Evolutionary conservation across 73 alveolate species (phyloP), one percentile per base, ranked within the genome.

Genomic region (Paramecium bursaria): DNA sequence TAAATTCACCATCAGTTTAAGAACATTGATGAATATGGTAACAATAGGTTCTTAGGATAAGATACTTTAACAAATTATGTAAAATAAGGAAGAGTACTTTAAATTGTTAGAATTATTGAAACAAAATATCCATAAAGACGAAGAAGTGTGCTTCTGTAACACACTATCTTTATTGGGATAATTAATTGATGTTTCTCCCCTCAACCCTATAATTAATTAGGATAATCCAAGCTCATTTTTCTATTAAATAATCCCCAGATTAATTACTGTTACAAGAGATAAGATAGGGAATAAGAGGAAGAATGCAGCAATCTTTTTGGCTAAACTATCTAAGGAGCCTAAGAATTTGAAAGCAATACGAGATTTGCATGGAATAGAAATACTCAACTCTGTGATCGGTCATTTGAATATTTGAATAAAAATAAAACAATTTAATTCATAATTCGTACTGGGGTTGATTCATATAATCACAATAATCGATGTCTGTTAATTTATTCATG

Each of bases 271-370:
- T 30, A 80, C 93, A 44, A 95, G 86, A 85, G 99, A 97, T 80
- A 93, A 95, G 87, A 86, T 92, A 23, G 99, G 97, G 54, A 85
- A 92, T 74, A 92, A 91, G 48, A 95, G 99, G 88, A 97, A 95
- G 88, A 97, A 94, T 90, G 98, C 99, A 0, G 99, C 99, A 10
- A 93, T 97, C 50, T 86, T 94, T 48, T 75, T 97, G 85, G 99
- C 99, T 2, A 95, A 96, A 86, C 46, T 94, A 74, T 91, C 98
- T 5, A 94, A 92, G 54, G 87, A 93, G 85, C 94, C 91, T 31
- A 94, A 90, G 73, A 94, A 88, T 61, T 95, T 87, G 50, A 88
- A 93, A 87, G 87, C 67, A 27, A 82, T 96, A 80, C 86, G 98
- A 74, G 47, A 42, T 13, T 87, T 91, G 23, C 99, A 96, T 91